Evolutionary conservation across 371 early-diverging fungal genomes (phyloP), one percentile per base, ranked within the genome.

Genomic region (Mucor racemosus): DNA sequence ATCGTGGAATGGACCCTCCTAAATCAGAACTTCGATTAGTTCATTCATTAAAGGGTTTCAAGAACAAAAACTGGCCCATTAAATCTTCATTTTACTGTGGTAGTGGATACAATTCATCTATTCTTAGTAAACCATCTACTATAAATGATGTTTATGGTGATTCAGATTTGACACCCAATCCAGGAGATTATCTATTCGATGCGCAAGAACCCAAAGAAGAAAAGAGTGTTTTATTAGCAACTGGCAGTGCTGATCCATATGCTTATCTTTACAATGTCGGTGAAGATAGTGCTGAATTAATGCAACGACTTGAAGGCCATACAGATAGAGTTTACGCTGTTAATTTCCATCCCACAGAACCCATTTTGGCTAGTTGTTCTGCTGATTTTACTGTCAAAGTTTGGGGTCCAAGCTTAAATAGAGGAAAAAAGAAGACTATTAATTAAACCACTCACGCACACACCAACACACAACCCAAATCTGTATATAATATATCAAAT

Each of bases 31-130:
- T 87, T 38, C 86, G 91, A 17, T 74, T 91, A 5, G 77, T 91
- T 0, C 91, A 92, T 69, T 81, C 90, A 0, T 74, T 94, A 35
- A 94, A 94, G 69, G 94, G 95, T 3, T 90, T 91, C 79, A 91
- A 92, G 69, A 94, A 94, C 77, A 92, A 90, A 58, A 94, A 94
- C 71, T 95, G 94, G 94, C 94, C 96, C 0, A 94, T 95, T 70
- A 91, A 90, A 71, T 89, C 90, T 39, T 89, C 93, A 0, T 94
- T 93, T 60, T 91, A 88, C 65, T 83, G 87, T 34, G 88, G 90
- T 38, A 86, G 81, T 73, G 92, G 92, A 54, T 89, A 84, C 48
- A 80, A 84, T 46, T 72, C 81, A 9, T 84, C 79, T 8, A 80
- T 83, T 39, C 54, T 78, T 15, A 81, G 72, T 36, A 78, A 79